Evolutionary conservation across 169 alveolate genomes (phyloP), one percentile per base, ranked within the genome.

Genomic region (Cryptosporidium sp.): DNA sequence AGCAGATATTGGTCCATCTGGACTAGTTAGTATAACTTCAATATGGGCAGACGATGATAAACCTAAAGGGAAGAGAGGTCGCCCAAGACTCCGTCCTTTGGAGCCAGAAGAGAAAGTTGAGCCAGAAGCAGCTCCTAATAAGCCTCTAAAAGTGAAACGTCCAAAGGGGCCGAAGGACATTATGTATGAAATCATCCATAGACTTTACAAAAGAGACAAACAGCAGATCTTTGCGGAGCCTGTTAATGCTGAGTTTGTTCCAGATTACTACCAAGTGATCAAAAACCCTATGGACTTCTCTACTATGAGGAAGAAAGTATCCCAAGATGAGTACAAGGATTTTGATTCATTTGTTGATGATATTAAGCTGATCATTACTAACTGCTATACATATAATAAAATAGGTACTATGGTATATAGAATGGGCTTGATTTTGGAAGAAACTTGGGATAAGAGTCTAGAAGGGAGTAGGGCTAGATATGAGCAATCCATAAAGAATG

Each of bases 281-380:
- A 96, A 95, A 68, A 96, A 95, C 37, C 99, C 99, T 4, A 96
- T 97, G 96, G 98, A 97, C 92, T 93, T 97, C 65, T 93, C 94
- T 39, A 95, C 98, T 14, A 94, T 97, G 94, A 86, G 92, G 75
- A 89, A 92, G 26, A 94, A 94, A 86, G 91, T 92, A 23, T 93
- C 92, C 44, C 93, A 92, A 67, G 94, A 94, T 60, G 85, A 91
- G 52, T 97, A 97, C 92, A 92, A 93, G 70, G 93, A 93, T 31
- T 93, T 93, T 85, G 94, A 92, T 33, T 85, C 91, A 29, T 97
- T 97, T 85, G 97, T 92, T 18, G 92, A 91, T 45, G 99, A 97
- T 86, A 85, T 97, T 16, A 92, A 86, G 48, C 93, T 93, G 70
- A 97, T 97, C 5, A 96, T 96, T 62, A 85, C 91, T 51, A 97